Conservation (phyloP, 2,329 filamentous ascomycete genomes). For the Pseudomassariella vexata region DNA sequence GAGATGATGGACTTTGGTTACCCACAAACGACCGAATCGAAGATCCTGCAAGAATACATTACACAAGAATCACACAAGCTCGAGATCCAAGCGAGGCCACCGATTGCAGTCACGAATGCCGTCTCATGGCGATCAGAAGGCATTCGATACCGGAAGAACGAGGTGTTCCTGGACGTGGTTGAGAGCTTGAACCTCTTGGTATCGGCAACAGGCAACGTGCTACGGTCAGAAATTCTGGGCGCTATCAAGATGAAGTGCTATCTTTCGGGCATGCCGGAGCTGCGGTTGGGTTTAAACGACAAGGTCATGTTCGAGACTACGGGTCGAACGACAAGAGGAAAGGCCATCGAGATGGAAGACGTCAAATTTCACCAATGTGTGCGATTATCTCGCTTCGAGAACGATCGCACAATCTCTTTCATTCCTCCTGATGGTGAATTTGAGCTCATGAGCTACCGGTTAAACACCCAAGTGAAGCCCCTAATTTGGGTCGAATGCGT, state of each 20-base stretch:
- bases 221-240: constrained; percentile 92
- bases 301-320: constrained; percentile 99
- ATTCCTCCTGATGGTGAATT: constrained; percentile 98
- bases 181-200: constrained; percentile 96
- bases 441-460: constrained; percentile 96
- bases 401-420: constrained; percentile 97
- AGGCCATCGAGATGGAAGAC: constrained; percentile 99
- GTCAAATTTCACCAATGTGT: constrained; percentile 99
- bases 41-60: constrained; percentile 98
- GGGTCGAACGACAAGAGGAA: constrained; percentile 85
- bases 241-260: constrained; percentile 99
- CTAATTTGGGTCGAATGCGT: constrained; percentile 98
- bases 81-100: constrained; percentile 90
- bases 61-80: constrained; percentile 99
- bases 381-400: constrained; percentile 90
- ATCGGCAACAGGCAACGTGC: constrained; percentile 86
- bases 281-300: constrained; percentile 91
- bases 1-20: constrained; percentile 99
- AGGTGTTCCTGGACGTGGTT: constrained; percentile 96
- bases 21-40: constrained; percentile 95
- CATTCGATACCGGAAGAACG: constrained; percentile 97
- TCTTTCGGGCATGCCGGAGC: constrained; percentile 93
- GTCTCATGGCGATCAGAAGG: constrained; percentile 98
- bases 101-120: constrained; percentile 96
- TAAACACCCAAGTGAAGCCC: constrained; percentile 98